Percentiles rank a stretch among this genome's conserved stretches.
phyloP scores from a whole-genome alignment of 306 rosid species.

The Dalbergia cochinchinensis region DNA sequence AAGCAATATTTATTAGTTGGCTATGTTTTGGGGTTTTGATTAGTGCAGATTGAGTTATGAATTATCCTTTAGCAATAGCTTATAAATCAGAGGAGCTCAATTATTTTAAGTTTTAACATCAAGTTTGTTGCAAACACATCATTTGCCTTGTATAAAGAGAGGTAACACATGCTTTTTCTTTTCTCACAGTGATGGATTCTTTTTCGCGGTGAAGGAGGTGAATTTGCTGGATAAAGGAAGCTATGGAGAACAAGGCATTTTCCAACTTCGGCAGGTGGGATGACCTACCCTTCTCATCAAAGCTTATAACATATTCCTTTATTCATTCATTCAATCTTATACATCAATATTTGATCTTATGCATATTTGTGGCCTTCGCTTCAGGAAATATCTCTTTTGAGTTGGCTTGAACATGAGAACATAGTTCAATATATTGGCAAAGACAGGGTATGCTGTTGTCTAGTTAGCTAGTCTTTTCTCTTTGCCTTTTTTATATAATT shows the following conservation, averaged over 20 bases:
- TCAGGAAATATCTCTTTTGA: constrained; percentile 68
- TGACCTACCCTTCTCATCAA: constrained; percentile 18
- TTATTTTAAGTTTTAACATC: background rate
- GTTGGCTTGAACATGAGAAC: constrained; percentile 65
- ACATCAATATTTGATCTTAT: background rate
- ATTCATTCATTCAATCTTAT: background rate
- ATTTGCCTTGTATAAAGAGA: background rate
- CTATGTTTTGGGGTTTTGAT: background rate
- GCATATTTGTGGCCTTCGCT: constrained; percentile 19
- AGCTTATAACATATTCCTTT: constrained; percentile 6
- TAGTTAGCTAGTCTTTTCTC: background rate
- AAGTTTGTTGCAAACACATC: constrained; percentile 4
- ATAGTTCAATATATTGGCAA: constrained; percentile 66
- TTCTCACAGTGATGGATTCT: constrained; percentile 63
- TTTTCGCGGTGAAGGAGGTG: constrained; percentile 74
- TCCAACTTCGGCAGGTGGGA: constrained; percentile 68
- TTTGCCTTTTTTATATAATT: constrained; percentile 24
- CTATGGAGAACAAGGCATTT: constrained; percentile 63
- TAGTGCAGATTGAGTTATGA: background rate
- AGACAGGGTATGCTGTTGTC: constrained; percentile 57
- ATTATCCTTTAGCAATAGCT: background rate
- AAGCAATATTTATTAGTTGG: background rate
- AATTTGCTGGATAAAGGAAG: constrained; percentile 65
- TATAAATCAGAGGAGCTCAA: constrained; percentile 5
- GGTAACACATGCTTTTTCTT: constrained; percentile 14